Conservation (phyloP, 2,329 filamentous ascomycete genomes). For the Epichloe gansuensis region DNA sequence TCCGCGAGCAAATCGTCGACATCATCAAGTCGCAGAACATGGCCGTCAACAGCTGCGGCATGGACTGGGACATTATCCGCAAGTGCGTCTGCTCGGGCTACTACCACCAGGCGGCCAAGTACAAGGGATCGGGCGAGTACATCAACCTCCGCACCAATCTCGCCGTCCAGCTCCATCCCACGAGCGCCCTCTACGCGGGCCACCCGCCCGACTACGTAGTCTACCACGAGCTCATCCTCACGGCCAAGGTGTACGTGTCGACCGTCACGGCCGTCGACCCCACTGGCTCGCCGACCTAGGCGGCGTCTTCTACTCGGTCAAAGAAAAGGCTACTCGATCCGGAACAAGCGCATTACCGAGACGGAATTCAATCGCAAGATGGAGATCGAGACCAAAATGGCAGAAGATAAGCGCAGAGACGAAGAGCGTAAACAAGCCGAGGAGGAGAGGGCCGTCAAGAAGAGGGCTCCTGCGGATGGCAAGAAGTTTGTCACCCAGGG, state of each 20-base stretch:
- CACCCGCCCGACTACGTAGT: conserved; percentile 95
- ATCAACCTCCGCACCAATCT: conserved; percentile 92
- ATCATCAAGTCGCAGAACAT: conserved; percentile 94
- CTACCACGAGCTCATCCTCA: conserved; percentile 95
- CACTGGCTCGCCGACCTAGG: conserved; percentile 95
- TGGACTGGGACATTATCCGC: conserved; percentile 91
- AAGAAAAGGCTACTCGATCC: conserved; percentile 88
- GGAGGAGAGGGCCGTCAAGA: conserved; percentile 30
- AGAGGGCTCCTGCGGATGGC: conserved; percentile 20
- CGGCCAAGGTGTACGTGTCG: conserved; percentile 95
- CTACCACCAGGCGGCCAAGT: conserved; percentile 93
- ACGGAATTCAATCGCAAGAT: conserved; percentile 85
- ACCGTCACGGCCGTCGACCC: conserved; percentile 89
- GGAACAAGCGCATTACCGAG: conserved; percentile 78
- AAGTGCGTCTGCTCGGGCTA: conserved; percentile 97
- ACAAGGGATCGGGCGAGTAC: conserved; percentile 94
- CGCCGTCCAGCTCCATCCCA: conserved; percentile 87
- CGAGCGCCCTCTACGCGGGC: conserved; percentile 84
- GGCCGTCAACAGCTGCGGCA: conserved; percentile 76
- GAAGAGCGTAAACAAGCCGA: conserved; percentile 43
- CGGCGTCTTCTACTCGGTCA: conserved; percentile 93
- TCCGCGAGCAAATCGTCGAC: conserved; percentile 82
- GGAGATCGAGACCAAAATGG: conserved; percentile 90
- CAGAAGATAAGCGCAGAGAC: conserved; percentile 62
- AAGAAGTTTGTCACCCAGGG: conserved; percentile 52